phyloP scores from a whole-genome alignment of 257 asterid genomes.

The Primulina eburnea region DNA sequence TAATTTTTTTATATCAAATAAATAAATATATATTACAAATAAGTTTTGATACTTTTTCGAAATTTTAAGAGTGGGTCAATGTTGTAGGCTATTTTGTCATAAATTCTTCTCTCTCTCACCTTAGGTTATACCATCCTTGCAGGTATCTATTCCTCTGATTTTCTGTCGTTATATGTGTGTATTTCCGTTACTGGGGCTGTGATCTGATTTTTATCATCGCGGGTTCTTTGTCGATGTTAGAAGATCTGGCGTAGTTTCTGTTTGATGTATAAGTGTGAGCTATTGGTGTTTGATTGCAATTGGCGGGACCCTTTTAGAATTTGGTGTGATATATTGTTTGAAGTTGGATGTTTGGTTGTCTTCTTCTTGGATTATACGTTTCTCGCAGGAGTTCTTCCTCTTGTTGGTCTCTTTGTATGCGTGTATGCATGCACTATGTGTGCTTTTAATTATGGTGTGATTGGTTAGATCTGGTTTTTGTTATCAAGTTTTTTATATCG shows the following conservation, averaged over 20 bases:
- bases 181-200: not conserved
- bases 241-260: not conserved
- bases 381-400: not conserved
- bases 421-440: not conserved
- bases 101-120: not conserved
- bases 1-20: no score
- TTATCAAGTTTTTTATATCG: slow-evolving; percentile 17
- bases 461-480: slow-evolving; percentile 29
- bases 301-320: not conserved
- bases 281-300: not conserved
- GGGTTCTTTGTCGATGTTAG: not conserved
- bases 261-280: not conserved
- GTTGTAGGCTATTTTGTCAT: no score
- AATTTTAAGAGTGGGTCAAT: no score
- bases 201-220: not conserved
- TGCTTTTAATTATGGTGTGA: not conserved
- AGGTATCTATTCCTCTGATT: slow-evolving; percentile 28
- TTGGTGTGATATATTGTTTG: not conserved
- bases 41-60: no score
- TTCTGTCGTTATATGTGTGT: not conserved
- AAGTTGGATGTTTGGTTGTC: not conserved
- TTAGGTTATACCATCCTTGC: slow-evolving; percentile 49
- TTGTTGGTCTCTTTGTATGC: not conserved
- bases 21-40: no score
- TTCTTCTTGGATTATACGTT: not conserved